Conservation (phyloP, 1,284 basidiomycete species). For the Trichosporon coremiiforme region DNA sequence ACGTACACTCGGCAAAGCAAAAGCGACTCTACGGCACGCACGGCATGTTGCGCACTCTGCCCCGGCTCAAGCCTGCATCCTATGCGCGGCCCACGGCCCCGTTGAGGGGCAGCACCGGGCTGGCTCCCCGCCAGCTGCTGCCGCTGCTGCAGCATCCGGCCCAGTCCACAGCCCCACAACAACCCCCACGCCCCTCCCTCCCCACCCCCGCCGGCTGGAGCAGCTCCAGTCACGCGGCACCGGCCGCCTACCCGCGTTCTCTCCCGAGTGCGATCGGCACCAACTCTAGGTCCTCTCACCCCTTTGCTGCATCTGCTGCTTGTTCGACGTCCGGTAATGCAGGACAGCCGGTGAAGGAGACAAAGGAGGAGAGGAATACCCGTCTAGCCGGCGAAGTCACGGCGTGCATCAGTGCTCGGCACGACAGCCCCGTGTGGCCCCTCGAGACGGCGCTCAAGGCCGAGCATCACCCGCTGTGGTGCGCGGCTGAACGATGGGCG, state of each 20-base stretch:
- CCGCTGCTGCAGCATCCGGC: slow-evolving; percentile 16
- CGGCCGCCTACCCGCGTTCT: slow-evolving; percentile 66
- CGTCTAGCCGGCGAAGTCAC: slow-evolving; percentile 24
- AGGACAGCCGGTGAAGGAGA: slow-evolving; percentile 30
- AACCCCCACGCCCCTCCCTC: slow-evolving; percentile 21
- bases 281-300: slow-evolving; percentile 31
- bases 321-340: slow-evolving; percentile 20
- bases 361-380: slow-evolving; percentile 44
- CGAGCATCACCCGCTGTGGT: slow-evolving; percentile 54
- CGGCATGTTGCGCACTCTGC: neutral
- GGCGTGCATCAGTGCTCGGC: slow-evolving; percentile 3
- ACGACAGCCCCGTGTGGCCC: slow-evolving; percentile 22
- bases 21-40: neutral
- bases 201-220: slow-evolving; percentile 55
- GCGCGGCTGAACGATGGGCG: slow-evolving; percentile 36
- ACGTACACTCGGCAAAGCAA: no score
- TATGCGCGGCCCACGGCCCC: slow-evolving; percentile 22
- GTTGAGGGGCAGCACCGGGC: slow-evolving; percentile 20
- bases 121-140: slow-evolving; percentile 21
- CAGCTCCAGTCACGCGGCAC: slow-evolving; percentile 67
- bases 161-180: slow-evolving; percentile 13
- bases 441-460: slow-evolving; percentile 24
- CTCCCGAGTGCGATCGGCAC: slow-evolving; percentile 39
- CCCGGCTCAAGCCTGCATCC: neutral
- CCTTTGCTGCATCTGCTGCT: slow-evolving; percentile 19